Base-by-base conservation (phyloP, 805 yeast genomes). In the Wickerhamiella alocasiicola region DNA sequence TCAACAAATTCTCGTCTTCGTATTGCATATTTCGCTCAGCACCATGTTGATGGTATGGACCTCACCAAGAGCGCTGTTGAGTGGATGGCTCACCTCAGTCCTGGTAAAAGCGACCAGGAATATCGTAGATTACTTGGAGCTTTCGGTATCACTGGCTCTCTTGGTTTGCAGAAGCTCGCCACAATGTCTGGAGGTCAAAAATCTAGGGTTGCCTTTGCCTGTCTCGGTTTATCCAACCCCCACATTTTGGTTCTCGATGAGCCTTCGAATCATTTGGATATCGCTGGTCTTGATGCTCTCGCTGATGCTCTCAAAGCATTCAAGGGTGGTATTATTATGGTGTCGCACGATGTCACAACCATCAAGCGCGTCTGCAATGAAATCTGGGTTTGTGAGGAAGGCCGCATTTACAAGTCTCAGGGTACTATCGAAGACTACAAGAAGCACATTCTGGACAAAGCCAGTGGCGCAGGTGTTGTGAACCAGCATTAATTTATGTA, bases 251-350 rank as follows among this genome's bases (percentile, higher is more conserved):
- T 91, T 54, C 66, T 91, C 50, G 98, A 91, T 69, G 98, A 91
- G 71, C 98, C 98, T 62, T 82, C 95, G 5, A 91, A 91, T 65
- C 98, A 91, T 64, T 75, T 91, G 71, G 98, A 91, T 79, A 88
- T 95, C 6, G 79, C 94, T 26, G 98, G 96, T 72, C 68, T 91
- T 55, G 98, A 91, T 60, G 98, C 98, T 1, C 70, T 91, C 46
- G 78, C 91, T 6, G 93, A 81, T 31, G 97, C 97, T 1, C 68
- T 91, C 57, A 76, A 71, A 47, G 76, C 73, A 46, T 91, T 87
- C 70, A 73, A 83, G 55, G 98, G 98, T 57, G 98, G 98, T 61
- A 81, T 91, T 19, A 69, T 91, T 52, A 85, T 91, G 95, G 98
- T 91, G 44, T 81, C 95, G 39, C 98, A 91, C 71, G 99, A 91